Evolutionary conservation across 2,329 filamentous ascomycete genomes (phyloP).

Genomic region (Nothomitra cinnamomea): DNA sequence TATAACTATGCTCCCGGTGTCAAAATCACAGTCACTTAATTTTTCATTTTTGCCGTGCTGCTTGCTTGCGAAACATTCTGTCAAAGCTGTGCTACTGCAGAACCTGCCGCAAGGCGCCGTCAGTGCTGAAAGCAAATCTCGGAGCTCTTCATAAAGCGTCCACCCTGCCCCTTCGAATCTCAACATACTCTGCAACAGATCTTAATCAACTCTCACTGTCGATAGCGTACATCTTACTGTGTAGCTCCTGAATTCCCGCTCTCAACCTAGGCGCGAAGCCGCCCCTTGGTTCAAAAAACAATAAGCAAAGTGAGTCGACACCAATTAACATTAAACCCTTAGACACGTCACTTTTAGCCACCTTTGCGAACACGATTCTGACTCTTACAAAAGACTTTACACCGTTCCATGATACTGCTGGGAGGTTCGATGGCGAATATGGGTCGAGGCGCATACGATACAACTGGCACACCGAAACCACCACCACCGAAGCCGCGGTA

Average conservation of each 20-base stretch:
- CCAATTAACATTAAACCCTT: not conserved
- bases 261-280: not conserved
- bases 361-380: not conserved
- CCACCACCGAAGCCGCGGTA: constrained; percentile 25
- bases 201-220: not conserved
- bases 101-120: not conserved
- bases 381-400: not conserved
- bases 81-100: not conserved
- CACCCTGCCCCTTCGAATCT: constrained; percentile 1
- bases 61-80: not conserved
- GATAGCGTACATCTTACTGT: not conserved
- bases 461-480: constrained; percentile 33
- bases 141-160: not conserved
- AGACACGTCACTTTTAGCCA: not conserved
- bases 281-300: not conserved
- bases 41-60: not conserved
- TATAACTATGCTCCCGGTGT: not conserved
- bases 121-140: not conserved
- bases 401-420: constrained; percentile 14
- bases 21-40: constrained; percentile 2
- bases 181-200: not conserved
- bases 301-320: not conserved
- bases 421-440: constrained; percentile 25
- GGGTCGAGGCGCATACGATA: constrained; percentile 34
- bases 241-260: not conserved